Evolutionary conservation across 768 basidiomycete species (phyloP), one percentile per base, ranked within the genome.

Genomic region (Tylopilus rubrobrunneus): DNA sequence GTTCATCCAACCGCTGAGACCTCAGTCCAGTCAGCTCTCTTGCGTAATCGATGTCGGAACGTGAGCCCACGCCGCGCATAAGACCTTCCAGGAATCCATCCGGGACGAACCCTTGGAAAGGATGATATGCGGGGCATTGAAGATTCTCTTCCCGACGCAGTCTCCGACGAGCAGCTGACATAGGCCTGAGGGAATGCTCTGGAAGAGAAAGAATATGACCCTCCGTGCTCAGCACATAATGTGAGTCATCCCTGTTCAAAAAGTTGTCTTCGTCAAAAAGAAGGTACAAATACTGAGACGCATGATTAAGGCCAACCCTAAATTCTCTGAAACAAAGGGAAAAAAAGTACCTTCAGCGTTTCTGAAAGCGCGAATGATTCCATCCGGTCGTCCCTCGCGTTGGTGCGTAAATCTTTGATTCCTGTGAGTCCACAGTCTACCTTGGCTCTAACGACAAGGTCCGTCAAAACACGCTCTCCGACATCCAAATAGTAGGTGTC

Each of bases 281-380:
- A 39, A 98, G 78, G 70, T 85, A 98, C 17, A 98, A 80, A 75
- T 98, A 99, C 89, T 98, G 48, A 1, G 34, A 37, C 12, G 25
- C 19, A 19, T 40, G 34, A 45, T 65, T 37, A 54, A 50, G 27
- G 51, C 4, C 12, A 21, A 52, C 15, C 3, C 21, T 17, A 31
- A 33, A 15, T 12, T 52, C 36, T 8, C 5, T 31, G 6, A 28
- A 28, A 45, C 11, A 36, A 45, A 25, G 27, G 15, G 15, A 40
- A n/a, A 14, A 40, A n/a, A 52, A 70, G 31, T 55, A 87, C 92
- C 79, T 95, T 96, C 45, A 97, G 73, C 1, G 93, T 93, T 72
- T 96, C 95, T 4, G 91, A 93, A 31, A 98, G 76, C n/a, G 84
- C 84, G 68, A 98, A 99, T 5, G 89, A 92, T 69, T 98, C 97